Evolutionary conservation across 164 flowering plant genomes (phyloP), one percentile per base, ranked within the genome.

Genomic region (Houttuynia cordata): DNA sequence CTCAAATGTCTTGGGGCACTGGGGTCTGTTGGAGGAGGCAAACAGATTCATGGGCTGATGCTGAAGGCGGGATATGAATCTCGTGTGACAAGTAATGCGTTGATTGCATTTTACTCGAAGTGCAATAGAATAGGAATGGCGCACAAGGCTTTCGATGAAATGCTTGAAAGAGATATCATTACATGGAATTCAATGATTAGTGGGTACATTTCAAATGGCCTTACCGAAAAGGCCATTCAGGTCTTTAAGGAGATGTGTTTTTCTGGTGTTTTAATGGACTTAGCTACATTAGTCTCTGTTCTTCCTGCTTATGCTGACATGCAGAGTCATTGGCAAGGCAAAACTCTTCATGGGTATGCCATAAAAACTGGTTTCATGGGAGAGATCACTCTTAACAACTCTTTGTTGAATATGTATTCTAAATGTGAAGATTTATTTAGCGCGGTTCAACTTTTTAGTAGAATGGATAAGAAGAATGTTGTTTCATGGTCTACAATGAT

Each of bases 151-250:
- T 86, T 86, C 56, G 89, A 75, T 60, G 75, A 68, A 70, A 70
- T 82, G 87, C 52, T 20, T 69, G 84, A 75, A 12, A 57, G 83
- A 64, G 93, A 83, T 72, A 76, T 76, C 54, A 75, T 86, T 34
- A 74, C 92, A 0, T 86, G 87, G 87, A 86, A 86, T 69, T 79
- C 87, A 0, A 76, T 82, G 81, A 78, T 83, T 34, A 79, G 82
- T 63, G 88, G 85, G 0, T 56, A 24, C 20, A 50, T 69, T 13
- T 56, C 58, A 3, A 68, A 68, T 60, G 64, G 67, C 21, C 49
- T 49, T 53, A 30, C 69, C 13, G 59, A 59, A 25, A 39, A 37
- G 57, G 73, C 62, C 14, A 42, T 66, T 24, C 30, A 47, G 12
- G 10, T 51, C 13, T 66, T 70, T n/a, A 49, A 24, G 6, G 57